These are phyloP conservation scores for Hortaea sp. DNA, from an alignment of 2,329 filamentous ascomycete genomes.

Conservation along the genomic window DNA sequence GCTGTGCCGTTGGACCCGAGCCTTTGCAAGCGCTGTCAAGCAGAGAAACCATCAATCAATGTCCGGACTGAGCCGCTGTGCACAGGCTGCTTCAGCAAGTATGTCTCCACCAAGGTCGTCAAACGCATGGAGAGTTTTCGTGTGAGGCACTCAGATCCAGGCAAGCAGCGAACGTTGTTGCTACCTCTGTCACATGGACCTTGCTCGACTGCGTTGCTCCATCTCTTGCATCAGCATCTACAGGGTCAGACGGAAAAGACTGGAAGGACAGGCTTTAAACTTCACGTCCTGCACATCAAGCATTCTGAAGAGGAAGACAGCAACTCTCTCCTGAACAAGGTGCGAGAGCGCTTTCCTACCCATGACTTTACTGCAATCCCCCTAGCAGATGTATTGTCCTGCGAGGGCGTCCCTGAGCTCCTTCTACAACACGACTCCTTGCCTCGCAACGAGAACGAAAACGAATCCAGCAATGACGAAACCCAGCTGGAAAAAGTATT, in stretches of 20 bases:
- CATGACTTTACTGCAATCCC: conserved; percentile 54
- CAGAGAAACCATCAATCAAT: conserved; percentile 39
- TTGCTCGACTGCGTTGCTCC: conserved; percentile 67
- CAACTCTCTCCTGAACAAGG: conserved; percentile 10
- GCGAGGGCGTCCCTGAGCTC: conserved; percentile 3
- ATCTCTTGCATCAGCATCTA: conserved; percentile 63
- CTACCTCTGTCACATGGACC: conserved; percentile 75
- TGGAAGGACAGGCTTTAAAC: conserved; percentile 56
- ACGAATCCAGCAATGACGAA: background rate
- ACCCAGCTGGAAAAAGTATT: background rate
- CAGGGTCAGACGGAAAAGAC: conserved; percentile 55
- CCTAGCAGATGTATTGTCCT: conserved; percentile 48
- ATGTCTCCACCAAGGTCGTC: conserved; percentile 66
- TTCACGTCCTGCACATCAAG: conserved; percentile 45
- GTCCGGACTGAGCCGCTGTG: conserved; percentile 53
- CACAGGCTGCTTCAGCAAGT: conserved; percentile 65
- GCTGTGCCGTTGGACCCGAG: conserved; percentile 8
- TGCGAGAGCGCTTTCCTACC: conserved; percentile 53
- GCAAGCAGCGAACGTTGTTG: conserved; percentile 48
- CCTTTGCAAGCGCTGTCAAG: conserved; percentile 49
- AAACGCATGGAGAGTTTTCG: conserved; percentile 65
- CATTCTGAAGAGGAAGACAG: conserved; percentile 6
- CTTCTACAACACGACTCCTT: background rate
- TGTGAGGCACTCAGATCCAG: conserved; percentile 35
- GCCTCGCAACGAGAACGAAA: background rate